Evolutionary conservation across 441 rosid genomes (phyloP), one percentile per base, ranked within the genome.

Genomic region (Breynia disticha): DNA sequence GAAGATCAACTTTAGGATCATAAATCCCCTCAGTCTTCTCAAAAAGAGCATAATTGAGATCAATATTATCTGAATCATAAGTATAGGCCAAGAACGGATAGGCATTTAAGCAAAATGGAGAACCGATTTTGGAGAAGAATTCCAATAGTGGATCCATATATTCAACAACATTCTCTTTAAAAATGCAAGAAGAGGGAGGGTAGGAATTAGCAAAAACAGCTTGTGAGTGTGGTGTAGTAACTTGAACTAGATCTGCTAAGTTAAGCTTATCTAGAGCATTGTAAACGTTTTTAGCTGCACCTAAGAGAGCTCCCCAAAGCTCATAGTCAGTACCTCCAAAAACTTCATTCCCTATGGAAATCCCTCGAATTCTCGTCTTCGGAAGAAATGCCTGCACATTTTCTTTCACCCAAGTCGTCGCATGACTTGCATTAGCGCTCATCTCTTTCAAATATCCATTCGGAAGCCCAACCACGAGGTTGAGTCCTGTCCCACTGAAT

Each of bases 11-110:
- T 66, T 80, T 79, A 13, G 69, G 24, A 62, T 88, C 97, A 61
- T 74, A 64, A 21, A 84, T 77, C 42, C 98, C 98, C 55, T 82
- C 47, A 0, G 80, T 84, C 32, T 79, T 72, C 79, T 78, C 68
- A 75, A 91, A 88, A 53, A 91, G 93, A 58, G 98, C 94, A 67
- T 91, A 91, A 71, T 88, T 86, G 46, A 91, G 76, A 66, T 91
- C 98, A 12, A 91, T 91, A 58, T 84, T 62, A 46, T 53, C 85
- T 0, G 95, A 80, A 59, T 82, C 77, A 51, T 76, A 32, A 69
- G 76, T 79, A 69, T 88, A 88, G 13, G 86, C 94, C 68, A 91
- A 68, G 62, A 91, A 91, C 0, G 98, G 98, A 56, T 90, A 90
- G 0, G 86, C 98, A 67, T 90, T 90, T 64, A 90, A 74, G 68